Conservation (phyloP, 169 alveolate species). For the Cryptosporidium sp. region DNA sequence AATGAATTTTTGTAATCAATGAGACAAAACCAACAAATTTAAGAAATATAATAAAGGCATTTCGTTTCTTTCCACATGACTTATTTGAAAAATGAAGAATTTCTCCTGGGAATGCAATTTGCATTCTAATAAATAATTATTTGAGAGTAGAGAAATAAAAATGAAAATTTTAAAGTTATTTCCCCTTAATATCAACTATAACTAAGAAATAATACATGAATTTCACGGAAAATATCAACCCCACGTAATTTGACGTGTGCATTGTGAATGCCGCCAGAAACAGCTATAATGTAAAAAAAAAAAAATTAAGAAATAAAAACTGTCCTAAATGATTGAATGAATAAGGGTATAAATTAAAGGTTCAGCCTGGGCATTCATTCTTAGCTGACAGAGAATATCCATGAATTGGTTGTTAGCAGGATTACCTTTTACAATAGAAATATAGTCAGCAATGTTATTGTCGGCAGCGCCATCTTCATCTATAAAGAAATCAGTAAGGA, state of each 20-base stretch:
- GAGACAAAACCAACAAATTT: background rate
- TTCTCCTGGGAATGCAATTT: background rate
- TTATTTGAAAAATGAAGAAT: background rate
- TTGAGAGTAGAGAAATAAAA: background rate
- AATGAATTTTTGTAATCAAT: background rate
- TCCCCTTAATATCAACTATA: background rate
- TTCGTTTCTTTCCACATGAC: background rate
- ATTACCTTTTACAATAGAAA: conserved; percentile 2
- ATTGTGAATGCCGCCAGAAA: conserved; percentile 7
- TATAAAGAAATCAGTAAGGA: conserved; percentile 31
- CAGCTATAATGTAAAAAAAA: background rate
- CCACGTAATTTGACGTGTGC: conserved; percentile 4
- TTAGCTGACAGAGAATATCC: background rate
- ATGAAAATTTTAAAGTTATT: background rate
- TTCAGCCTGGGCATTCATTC: background rate
- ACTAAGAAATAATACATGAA: background rate
- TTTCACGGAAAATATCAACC: background rate
- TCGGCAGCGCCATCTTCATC: conserved; percentile 14
- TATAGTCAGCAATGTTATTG: conserved; percentile 5
- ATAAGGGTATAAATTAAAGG: conserved; percentile 57
- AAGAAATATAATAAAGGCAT: background rate
- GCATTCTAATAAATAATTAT: background rate
- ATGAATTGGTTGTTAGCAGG: conserved; percentile 1
- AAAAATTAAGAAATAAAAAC: background rate
- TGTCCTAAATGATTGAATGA: conserved; percentile 26